phyloP scores from a whole-genome alignment of 768 basidiomycete genomes.

The Naematelia aurantialba region DNA sequence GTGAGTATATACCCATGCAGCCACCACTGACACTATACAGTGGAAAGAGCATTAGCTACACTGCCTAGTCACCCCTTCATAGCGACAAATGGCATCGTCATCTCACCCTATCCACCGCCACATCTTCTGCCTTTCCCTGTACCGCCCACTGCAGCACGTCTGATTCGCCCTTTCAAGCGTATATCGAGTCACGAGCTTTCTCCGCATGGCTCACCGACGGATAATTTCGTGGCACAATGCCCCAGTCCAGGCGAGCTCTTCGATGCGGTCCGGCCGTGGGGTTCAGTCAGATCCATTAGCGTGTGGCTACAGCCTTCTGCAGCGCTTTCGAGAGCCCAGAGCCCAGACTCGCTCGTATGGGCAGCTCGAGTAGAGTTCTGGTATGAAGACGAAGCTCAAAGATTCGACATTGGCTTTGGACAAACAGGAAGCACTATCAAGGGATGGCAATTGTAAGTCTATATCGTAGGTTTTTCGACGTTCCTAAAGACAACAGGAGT shows the following conservation, averaged over 20 bases:
- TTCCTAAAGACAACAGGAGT: not conserved
- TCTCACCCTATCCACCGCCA: slow-evolving; percentile 31
- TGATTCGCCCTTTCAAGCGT: slow-evolving; percentile 26
- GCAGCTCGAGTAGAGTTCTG: slow-evolving; percentile 36
- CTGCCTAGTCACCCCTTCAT: slow-evolving; percentile 24
- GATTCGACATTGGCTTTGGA: slow-evolving; percentile 35
- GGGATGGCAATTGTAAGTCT: slow-evolving; percentile 41
- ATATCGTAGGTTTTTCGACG: not conserved
- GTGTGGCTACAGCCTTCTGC: slow-evolving; percentile 12
- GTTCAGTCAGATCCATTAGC: slow-evolving; percentile 23
- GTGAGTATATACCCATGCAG: slow-evolving; percentile 14
- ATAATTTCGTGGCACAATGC: slow-evolving; percentile 5
- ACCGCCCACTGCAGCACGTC: slow-evolving; percentile 15
- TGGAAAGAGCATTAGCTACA: slow-evolving; percentile 33
- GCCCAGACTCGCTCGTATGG: slow-evolving; percentile 12
- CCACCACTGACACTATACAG: slow-evolving; percentile 15
- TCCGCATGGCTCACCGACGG: slow-evolving; percentile 6
- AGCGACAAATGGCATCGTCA: slow-evolving; percentile 13
- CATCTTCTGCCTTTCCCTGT: slow-evolving; percentile 20
- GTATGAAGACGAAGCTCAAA: slow-evolving; percentile 38
- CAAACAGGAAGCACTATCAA: slow-evolving; percentile 23
- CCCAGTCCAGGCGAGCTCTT: slow-evolving; percentile 31
- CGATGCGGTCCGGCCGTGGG: slow-evolving; percentile 38
- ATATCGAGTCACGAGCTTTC: slow-evolving; percentile 2
- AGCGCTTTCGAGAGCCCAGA: not conserved